A percentile compares a stretch with the other conserved stretches of the same genome.
phyloP scores from a whole-genome alignment of 2,329 filamentous ascomycete species.

The Fusarium sp. region DNA sequence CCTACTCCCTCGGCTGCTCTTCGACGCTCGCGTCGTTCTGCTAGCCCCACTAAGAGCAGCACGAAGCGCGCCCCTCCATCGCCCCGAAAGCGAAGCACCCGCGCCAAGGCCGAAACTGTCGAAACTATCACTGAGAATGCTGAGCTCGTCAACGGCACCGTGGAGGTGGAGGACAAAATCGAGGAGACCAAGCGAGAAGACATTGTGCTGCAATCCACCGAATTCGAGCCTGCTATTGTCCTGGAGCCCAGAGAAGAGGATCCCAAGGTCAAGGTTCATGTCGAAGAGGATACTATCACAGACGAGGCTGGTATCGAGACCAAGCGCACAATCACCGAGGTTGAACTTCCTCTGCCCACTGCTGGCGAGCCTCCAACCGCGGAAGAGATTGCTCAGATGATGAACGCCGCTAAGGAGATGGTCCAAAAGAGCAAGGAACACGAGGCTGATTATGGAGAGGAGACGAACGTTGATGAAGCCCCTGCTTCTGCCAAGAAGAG shows the following conservation, averaged over 20 bases:
- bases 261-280: conserved; percentile 73
- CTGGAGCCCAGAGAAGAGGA: conserved; percentile 67
- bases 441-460: conserved; percentile 57
- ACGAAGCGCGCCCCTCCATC: conserved; percentile 61
- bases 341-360: conserved; percentile 74
- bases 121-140: conserved; percentile 48
- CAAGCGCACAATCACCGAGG: conserved; percentile 77
- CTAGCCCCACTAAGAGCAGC: conserved; percentile 64
- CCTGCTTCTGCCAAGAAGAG: conserved; percentile 61
- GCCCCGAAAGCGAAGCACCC: conserved; percentile 65
- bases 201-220: conserved; percentile 58
- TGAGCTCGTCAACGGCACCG: conserved; percentile 47
- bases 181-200: conserved; percentile 50
- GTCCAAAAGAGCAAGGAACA: conserved; percentile 73
- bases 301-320: conserved; percentile 70
- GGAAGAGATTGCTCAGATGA: conserved; percentile 84
- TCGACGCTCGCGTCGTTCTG: conserved; percentile 66
- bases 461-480: conserved; percentile 52
- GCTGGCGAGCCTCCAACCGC: conserved; percentile 76
- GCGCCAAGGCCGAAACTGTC: conserved; percentile 56
- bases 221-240: conserved; percentile 61
- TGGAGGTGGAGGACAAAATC: conserved; percentile 23
- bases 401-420: conserved; percentile 88
- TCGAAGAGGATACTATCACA: conserved; percentile 72
- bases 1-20: conserved; percentile 61